Conservation (phyloP, 805 yeast genomes). For the Pichia pseudocactophila region DNA sequence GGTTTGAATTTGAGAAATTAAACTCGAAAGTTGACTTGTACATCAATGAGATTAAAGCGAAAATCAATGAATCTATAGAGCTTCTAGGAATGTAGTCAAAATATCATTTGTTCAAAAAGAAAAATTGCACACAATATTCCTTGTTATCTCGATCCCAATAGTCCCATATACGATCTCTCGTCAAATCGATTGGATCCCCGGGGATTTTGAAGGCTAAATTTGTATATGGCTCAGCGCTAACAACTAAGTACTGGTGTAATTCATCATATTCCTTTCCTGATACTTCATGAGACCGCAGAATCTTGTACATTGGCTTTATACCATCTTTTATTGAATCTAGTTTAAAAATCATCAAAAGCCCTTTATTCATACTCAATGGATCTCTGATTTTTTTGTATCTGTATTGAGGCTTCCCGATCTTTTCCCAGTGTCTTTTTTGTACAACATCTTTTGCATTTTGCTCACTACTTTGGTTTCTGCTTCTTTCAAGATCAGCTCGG, state of each 20-base stretch:
- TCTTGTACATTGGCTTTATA: constrained; percentile 53
- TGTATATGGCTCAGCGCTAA: constrained; percentile 89
- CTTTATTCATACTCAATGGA: constrained; percentile 46
- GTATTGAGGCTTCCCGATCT: constrained; percentile 69
- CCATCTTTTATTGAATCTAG: constrained; percentile 39
- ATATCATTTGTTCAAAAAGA: constrained; percentile 31
- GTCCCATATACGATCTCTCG: constrained; percentile 47
- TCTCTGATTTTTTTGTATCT: constrained; percentile 63
- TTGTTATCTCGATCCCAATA: constrained; percentile 65
- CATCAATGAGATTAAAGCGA: constrained; percentile 40
- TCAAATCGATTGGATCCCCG: constrained; percentile 38
- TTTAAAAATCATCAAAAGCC: constrained; percentile 56
- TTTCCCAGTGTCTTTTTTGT: constrained; percentile 39
- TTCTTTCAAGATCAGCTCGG: constrained; percentile 37
- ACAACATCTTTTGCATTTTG: background rate
- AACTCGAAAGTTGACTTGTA: constrained; percentile 48
- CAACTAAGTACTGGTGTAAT: constrained; percentile 58
- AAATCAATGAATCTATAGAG: constrained; percentile 12
- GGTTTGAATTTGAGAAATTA: constrained; percentile 44
- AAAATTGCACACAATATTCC: constrained; percentile 62
- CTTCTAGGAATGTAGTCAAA: background rate
- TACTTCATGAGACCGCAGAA: constrained; percentile 70
- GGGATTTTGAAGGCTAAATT: constrained; percentile 73
- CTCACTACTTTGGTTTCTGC: constrained; percentile 12
- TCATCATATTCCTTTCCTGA: constrained; percentile 37